Percentiles rank a stretch among this genome's conserved stretches.
phyloP scores from a whole-genome alignment of 331 rosid genomes.

The Quercus lobata region DNA sequence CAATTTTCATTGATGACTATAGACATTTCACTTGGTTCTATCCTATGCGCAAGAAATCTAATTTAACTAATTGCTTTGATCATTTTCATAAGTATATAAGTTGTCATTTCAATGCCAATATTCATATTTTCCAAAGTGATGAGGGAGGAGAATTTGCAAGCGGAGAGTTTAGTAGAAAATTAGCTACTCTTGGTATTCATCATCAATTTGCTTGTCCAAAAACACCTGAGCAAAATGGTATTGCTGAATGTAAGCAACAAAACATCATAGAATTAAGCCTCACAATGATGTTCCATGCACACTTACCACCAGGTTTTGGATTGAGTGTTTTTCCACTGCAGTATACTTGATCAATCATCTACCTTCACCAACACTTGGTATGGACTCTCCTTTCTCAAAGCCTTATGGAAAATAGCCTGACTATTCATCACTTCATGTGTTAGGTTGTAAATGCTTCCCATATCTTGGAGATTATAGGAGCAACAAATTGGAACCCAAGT shows the following conservation, averaged over 20 bases:
- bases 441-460: background rate
- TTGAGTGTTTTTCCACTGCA: no score
- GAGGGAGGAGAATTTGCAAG: no score
- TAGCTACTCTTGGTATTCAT: background rate
- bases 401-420: background rate
- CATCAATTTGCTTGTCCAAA: background rate
- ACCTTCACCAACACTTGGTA: background rate
- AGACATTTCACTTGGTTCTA: background rate
- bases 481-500: background rate
- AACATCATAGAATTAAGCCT: no score
- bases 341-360: background rate
- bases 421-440: no score
- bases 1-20: background rate
- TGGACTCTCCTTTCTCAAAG: background rate
- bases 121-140: no score
- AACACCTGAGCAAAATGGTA: no score
- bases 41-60: background rate
- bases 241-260: no score
- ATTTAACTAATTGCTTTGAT: no score
- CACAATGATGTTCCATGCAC: no score
- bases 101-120: no score
- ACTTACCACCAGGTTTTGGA: no score
- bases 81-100: background rate
- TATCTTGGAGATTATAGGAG: background rate
- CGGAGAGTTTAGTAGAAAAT: background rate